phyloP scores from a whole-genome alignment of 1,139 yeast genomes.

The Komagataea norvegica region DNA sequence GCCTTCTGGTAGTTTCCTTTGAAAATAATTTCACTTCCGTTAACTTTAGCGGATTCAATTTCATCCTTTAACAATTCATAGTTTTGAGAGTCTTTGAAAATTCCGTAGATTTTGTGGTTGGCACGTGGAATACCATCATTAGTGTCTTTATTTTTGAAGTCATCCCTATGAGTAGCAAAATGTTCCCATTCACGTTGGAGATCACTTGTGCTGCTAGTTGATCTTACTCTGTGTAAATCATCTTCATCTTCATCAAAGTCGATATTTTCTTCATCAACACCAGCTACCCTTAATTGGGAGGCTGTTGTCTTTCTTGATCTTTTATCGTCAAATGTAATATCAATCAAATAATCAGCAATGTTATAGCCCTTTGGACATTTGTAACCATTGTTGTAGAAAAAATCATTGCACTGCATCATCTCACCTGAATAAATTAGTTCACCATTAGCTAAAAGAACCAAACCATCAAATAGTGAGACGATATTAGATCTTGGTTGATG shows the following conservation, averaged over 20 bases:
- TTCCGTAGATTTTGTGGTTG: slow-evolving; percentile 29
- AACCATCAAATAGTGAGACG: slow-evolving; percentile 82
- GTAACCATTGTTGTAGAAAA: slow-evolving; percentile 72
- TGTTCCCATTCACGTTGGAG: slow-evolving; percentile 87
- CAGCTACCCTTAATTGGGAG: slow-evolving; percentile 22
- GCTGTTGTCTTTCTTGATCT: slow-evolving; percentile 13
- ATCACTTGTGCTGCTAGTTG: slow-evolving; percentile 38
- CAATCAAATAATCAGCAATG: slow-evolving; percentile 89
- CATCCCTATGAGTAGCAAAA: slow-evolving; percentile 75
- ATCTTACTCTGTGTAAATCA: slow-evolving; percentile 33
- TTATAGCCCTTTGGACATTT: slow-evolving; percentile 86
- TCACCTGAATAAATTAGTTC: slow-evolving; percentile 85
- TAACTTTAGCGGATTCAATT: slow-evolving; percentile 37
- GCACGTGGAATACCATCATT: slow-evolving; percentile 9
- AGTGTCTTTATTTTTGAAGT: slow-evolving; percentile 12
- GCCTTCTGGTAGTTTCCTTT: slow-evolving; percentile 44
- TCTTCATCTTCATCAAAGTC: slow-evolving; percentile 27
- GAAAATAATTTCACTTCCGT: slow-evolving; percentile 32
- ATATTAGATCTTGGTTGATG: slow-evolving; percentile 98
- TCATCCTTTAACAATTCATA: slow-evolving; percentile 46
- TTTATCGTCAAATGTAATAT: slow-evolving; percentile 60
- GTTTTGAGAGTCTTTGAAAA: slow-evolving; percentile 46
- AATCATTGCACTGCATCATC: slow-evolving; percentile 63
- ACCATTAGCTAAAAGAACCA: slow-evolving; percentile 79
- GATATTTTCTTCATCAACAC: slow-evolving; percentile 24